Percentiles rank a stretch among this genome's conserved stretches.
phyloP scores from a whole-genome alignment of 768 basidiomycete species.

The Trichaptum fuscoviolaceum region DNA sequence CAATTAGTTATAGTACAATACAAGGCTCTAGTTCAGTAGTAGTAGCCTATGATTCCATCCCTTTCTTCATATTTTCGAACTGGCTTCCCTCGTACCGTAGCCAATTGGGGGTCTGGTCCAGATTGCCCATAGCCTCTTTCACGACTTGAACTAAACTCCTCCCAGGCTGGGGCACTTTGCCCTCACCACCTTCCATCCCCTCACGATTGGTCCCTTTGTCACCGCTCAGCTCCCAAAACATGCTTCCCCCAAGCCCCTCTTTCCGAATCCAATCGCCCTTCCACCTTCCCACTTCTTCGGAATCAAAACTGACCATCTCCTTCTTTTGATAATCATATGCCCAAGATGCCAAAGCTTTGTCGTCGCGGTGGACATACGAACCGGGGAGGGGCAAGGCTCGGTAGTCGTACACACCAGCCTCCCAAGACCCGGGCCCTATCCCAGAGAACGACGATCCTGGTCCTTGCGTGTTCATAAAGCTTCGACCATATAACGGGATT shows the following conservation, averaged over 20 bases:
- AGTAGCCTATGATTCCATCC: conserved; percentile 40
- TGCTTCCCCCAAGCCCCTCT: conserved; percentile 80
- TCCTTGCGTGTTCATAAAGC: conserved; percentile 81
- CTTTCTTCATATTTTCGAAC: conserved; percentile 75
- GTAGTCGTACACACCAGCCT: conserved; percentile 89
- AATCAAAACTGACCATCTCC: conserved; percentile 85
- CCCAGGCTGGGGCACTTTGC: conserved; percentile 70
- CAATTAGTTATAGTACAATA: background rate
- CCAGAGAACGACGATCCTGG: conserved; percentile 78
- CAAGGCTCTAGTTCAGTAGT: background rate
- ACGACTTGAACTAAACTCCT: conserved; percentile 68
- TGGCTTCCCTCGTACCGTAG: conserved; percentile 68
- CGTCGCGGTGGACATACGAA: conserved; percentile 60
- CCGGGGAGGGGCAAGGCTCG: conserved; percentile 79
- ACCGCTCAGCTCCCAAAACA: conserved; percentile 92
- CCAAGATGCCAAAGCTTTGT: conserved; percentile 72
- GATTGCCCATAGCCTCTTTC: conserved; percentile 69
- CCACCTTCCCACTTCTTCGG: conserved; percentile 56
- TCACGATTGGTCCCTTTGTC: conserved; percentile 69
- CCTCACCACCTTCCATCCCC: conserved; percentile 68
- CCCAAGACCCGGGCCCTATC: conserved; percentile 87
- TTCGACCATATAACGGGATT: conserved; percentile 89
- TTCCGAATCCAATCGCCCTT: conserved; percentile 80
- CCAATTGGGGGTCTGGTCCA: conserved; percentile 78
- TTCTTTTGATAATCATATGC: conserved; percentile 65